Evolutionary conservation across 2,329 filamentous ascomycete genomes (phyloP).

Genomic region (Clarireedia homoeocarpa): DNA sequence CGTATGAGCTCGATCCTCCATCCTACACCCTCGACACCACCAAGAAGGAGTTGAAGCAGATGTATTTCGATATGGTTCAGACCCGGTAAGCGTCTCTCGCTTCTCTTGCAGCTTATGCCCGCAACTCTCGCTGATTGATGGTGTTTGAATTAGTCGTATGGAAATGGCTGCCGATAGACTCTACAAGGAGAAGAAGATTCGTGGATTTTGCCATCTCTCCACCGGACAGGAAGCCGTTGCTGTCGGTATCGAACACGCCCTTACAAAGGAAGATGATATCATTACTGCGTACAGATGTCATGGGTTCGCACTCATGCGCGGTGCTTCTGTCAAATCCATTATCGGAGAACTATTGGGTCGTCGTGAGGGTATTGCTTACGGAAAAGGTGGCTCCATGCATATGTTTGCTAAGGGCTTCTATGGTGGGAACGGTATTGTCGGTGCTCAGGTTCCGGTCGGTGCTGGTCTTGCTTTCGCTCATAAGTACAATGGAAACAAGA

Average conservation of each 20-base stretch:
- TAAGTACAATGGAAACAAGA: slow-evolving; percentile 84
- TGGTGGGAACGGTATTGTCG: slow-evolving; percentile 97
- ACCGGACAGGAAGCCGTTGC: slow-evolving; percentile 97
- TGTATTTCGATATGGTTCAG: slow-evolving; percentile 97
- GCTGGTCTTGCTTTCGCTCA: slow-evolving; percentile 95
- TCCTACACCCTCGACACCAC: slow-evolving; percentile 87
- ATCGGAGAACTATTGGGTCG: slow-evolving; percentile 94
- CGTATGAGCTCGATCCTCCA: slow-evolving; percentile 95
- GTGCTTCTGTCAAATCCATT: slow-evolving; percentile 81
- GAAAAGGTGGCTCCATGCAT: slow-evolving; percentile 99
- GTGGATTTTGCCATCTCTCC: slow-evolving; percentile 98
- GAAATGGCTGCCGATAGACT: slow-evolving; percentile 98
- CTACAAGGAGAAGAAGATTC: slow-evolving; percentile 99
- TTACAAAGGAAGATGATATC: slow-evolving; percentile 83
- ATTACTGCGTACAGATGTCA: slow-evolving; percentile 99
- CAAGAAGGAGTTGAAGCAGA: slow-evolving; percentile 97
- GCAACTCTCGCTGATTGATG: slow-evolving; percentile 9
- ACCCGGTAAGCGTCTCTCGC: slow-evolving; percentile 61
- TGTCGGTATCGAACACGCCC: slow-evolving; percentile 91
- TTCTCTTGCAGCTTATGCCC: neutral
- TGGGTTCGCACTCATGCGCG: slow-evolving; percentile 96
- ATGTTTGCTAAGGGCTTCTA: slow-evolving; percentile 99
- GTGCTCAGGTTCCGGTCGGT: slow-evolving; percentile 94
- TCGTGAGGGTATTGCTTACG: slow-evolving; percentile 93
- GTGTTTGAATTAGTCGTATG: slow-evolving; percentile 65